Base-by-base conservation (phyloP, 2,329 filamentous ascomycete species). In the Neoarthrinium moseri region DNA sequence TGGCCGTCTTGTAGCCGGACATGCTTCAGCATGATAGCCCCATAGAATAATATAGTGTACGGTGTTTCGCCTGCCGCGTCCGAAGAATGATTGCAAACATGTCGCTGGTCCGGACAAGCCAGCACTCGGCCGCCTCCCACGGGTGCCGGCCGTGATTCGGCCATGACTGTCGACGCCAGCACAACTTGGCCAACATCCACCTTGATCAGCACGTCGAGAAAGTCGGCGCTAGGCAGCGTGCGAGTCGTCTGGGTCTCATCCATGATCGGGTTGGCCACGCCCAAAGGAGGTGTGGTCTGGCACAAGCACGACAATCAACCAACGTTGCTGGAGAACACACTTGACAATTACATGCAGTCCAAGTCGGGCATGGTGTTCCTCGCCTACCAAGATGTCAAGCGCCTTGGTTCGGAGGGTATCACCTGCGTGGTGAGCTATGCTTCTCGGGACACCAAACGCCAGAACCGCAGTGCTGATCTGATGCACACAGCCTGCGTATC, bases 401-500 rank as follows among this genome's bases (percentile, higher is more conserved):
- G 38, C 21, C 39, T 48, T 18, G 46, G 46, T 1, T 11, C 29
- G 3, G 23, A 43, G 5, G 46, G 48, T 2, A 43, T 51, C 13
- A 43, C 48, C 17, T 49, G 41, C 22, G 36, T 29, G 17, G 47
- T 51, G 11, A 42, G 37, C 27, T 38, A 10, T 17, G 8, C 15
- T 8, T 23, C 11, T 17, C 18, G 22, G n/a, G n/a, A 8, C n/a
- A 13, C 27, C 10, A 15, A 38, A 17, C 11, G 17, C 6, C 20
- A 41, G 27, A 34, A 13, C n/a, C 12, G 17, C 18, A 17, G 4
- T 11, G 12, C 5, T 21, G 7, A 17, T 29, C 22, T 8, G 10
- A 17, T 22, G 15, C 12, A 22, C 11, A n/a, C 17, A 45, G 49
- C 30, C 46, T 23, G 5, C 51, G 41, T 30, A 52, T 34, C 51